These are phyloP conservation scores for Eutreptiella sp. DNA, from an alignment of 208 protist genomes.

Conservation along the genomic window DNA sequence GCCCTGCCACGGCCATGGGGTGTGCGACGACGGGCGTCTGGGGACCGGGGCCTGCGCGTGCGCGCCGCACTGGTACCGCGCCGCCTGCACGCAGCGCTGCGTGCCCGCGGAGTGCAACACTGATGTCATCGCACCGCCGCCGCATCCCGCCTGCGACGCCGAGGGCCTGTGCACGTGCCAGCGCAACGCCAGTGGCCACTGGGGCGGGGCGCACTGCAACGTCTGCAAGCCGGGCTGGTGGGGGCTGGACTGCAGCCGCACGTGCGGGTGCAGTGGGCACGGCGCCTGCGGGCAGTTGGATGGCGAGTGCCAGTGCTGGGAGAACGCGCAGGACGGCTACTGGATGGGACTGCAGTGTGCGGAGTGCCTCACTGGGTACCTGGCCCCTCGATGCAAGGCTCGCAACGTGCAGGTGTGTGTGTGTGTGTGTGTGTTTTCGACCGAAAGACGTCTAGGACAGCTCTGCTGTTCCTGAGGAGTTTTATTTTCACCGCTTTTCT, in stretches of 20 bases:
- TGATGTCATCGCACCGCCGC: too few relatives aligned
- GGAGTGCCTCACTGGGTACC: conserved; percentile 16
- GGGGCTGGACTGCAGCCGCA: conserved; percentile 10
- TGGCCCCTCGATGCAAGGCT: too few relatives aligned
- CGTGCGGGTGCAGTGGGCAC: conserved; percentile 9
- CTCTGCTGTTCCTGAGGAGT: too few relatives aligned
- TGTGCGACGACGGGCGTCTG: conserved; percentile 13
- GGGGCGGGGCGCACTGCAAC: conserved; percentile 1
- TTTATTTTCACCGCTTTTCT: too few relatives aligned
- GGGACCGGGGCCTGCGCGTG: conserved; percentile 1
- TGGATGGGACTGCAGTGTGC: conserved; percentile 13
- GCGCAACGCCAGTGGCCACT: conserved; percentile 3
- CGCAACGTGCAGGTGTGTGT: too few relatives aligned
- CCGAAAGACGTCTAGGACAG: too few relatives aligned
- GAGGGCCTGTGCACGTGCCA: conserved; percentile 13
- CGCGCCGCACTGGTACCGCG: background rate
- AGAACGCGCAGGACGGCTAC: conserved; percentile 11
- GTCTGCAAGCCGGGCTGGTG: conserved; percentile 4
- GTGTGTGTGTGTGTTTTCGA: too few relatives aligned
- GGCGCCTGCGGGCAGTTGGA: conserved; percentile 3
- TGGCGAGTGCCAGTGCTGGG: conserved; percentile 25
- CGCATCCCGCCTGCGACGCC: conserved; percentile 8
- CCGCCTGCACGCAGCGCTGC: background rate
- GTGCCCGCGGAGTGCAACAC: background rate
- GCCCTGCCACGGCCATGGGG: conserved; percentile 4